Evolutionary conservation across 169 alveolate species (phyloP), one percentile per base, ranked within the genome.

Genomic region (Cryptosporidium sp.): DNA sequence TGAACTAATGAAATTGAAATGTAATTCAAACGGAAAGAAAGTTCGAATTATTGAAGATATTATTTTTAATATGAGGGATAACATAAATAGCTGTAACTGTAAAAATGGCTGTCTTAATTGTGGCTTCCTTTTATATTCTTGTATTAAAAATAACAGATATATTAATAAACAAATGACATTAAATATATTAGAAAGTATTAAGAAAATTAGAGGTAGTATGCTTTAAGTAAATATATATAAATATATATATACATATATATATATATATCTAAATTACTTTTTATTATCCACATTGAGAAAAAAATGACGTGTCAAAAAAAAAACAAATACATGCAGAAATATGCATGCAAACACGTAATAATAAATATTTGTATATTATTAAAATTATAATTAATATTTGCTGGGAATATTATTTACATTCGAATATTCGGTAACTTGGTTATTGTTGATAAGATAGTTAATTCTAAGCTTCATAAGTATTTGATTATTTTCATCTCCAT

Each of bases 401-500:
- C 23, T 61, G n/a, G 89, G 89, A 62, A 80, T 80, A 80, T 80
- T 80, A 29, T 39, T 60, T 14, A 80, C 89, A 80, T 80, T 80
- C 14, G 89, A 58, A 80, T 80, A 80, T 62, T 80, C 89, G 8
- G 70, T 48, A 7, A 80, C 75, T 60, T 35, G 62, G 42, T 80
- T 60, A 45, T 70, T 58, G 53, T 80, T 65, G 35, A 80, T 80
- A 9, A 39, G 7, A 44, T 80, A 80, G 45, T 65, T 80, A 21
- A 80, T 61, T 60, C 89, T 60, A 8, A 80, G 75, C 39, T 80
- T 80, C 89, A 80, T 80, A 9, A 80, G 60, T 37, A 80, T 80
- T 61, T 61, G 56, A 18, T 62, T 62, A 10, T 42, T 65, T 18
- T 31, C 21, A 45, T 39, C 42, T 18, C 53, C 75, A 31, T 16